These are phyloP conservation scores for Petrea volubilis DNA, from an alignment of 257 asterid genomes.

Conservation along the genomic window DNA sequence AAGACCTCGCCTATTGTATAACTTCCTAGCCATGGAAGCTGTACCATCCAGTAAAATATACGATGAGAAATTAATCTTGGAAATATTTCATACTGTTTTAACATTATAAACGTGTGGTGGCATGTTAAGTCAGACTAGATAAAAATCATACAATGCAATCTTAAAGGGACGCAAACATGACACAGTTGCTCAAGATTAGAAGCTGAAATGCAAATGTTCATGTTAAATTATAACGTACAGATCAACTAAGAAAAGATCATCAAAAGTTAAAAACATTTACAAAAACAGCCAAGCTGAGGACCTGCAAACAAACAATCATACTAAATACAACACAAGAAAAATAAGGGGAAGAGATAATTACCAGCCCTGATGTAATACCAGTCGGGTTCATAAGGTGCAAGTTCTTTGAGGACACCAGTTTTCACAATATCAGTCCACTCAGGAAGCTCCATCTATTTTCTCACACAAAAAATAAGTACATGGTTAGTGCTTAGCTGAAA, in stretches of 20 bases:
- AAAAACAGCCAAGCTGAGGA: neutral
- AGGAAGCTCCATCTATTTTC: constrained; percentile 81
- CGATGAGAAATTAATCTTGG: too few relatives aligned
- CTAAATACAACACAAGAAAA: neutral
- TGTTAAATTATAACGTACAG: too few relatives aligned
- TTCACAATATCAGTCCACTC: constrained; percentile 93
- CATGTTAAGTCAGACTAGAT: neutral
- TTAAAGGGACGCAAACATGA: neutral
- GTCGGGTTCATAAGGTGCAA: constrained; percentile 93
- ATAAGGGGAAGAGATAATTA: constrained; percentile 15
- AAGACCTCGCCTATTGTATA: constrained; percentile 76
- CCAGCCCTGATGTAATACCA: constrained; percentile 99
- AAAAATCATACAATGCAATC: neutral
- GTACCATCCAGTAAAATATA: constrained; percentile 3
- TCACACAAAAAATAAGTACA: neutral
- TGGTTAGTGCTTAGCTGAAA: neutral
- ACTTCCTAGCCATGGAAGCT: constrained; percentile 91
- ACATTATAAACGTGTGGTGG: neutral
- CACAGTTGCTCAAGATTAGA: neutral
- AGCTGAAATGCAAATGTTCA: too few relatives aligned
- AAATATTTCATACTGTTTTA: neutral
- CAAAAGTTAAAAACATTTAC: neutral
- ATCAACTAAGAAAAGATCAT: too few relatives aligned
- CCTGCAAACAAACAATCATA: neutral
- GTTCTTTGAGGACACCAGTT: constrained; percentile 84